Evolutionary conservation across 139 green algal species (phyloP), one percentile per base, ranked within the genome.

Genomic region (Coelastrella sp.): DNA sequence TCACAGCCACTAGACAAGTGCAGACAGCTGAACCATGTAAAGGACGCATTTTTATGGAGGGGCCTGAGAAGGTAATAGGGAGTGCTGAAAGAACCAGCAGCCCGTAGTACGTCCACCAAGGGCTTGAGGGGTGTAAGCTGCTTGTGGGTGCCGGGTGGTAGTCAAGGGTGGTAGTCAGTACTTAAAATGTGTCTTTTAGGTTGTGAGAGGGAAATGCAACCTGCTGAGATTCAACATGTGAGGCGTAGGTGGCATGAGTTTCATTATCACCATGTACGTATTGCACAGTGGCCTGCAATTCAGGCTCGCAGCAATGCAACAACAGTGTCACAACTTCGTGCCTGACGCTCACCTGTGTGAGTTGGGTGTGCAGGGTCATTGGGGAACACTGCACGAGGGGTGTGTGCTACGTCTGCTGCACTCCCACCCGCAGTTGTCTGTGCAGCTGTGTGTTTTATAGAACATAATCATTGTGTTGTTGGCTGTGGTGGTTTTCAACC

Each of bases 281-380:
- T 68, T 25, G 58, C 61, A 63, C 6, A 14, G 56, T 20, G 25
- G 79, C 57, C 79, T 85, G 79, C 58, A 85, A 72, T 85, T 85
- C 79, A 85, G 79, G 57, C 79, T 14, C 56, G 10, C 68, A 76
- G 68, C 68, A 76, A 76, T 76, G 24, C 68, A 76, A 24, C 17
- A 76, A 11, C 10, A 27, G 68, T 76, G 68, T 70, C 63, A 70
- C 12, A 17, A 14, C 63, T 70, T 76, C 7, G 4, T 19, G 17
- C 8, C n/a, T 17, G 68, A 19, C 7, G 7, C 68, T 8, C 19
- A 19, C 68, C 8, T 25, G 19, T 76, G 68, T 24, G 15, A 76
- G 19, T 25, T 11, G 8, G 15, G 24, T 76, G 17, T 27, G 68
- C 35, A 49, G 35, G 35, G 35, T 49, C 35, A 49, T 49, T 49